Conservation (phyloP, 805 yeast species). For the Yarrowia bubula region DNA sequence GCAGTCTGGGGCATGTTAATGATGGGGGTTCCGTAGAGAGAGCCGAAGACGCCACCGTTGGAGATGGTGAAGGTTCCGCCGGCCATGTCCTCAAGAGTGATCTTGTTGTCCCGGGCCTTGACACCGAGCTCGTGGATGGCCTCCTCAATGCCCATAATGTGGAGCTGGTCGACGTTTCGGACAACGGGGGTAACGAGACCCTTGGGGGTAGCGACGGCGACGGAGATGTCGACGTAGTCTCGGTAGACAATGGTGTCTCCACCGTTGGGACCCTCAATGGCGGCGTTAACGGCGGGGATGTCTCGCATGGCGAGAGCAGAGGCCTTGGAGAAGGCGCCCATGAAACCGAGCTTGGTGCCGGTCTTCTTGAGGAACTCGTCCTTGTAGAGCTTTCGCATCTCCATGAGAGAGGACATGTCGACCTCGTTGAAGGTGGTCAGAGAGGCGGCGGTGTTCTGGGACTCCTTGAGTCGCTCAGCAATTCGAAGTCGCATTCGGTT, state of each 20-base stretch:
- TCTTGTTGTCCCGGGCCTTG: conserved; percentile 95
- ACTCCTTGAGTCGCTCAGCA: conserved; percentile 98
- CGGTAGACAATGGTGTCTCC: conserved; percentile 92
- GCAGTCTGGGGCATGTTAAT: conserved; percentile 98
- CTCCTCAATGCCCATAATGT: conserved; percentile 83
- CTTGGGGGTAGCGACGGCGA: conserved; percentile 99
- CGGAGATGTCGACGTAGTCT: conserved; percentile 92
- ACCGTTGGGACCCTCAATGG: conserved; percentile 68
- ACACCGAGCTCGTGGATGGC: conserved; percentile 78
- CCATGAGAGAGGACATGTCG: conserved; percentile 89
- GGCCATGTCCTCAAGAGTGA: conserved; percentile 96
- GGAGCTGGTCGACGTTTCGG: conserved; percentile 90
- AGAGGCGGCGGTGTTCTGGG: conserved; percentile 98
- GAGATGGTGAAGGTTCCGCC: conserved; percentile 99
- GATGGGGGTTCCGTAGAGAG: conserved; percentile 96
- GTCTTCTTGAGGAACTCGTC: conserved; percentile 93
- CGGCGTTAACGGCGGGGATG: conserved; percentile 91
- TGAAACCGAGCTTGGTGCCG: conserved; percentile 94
- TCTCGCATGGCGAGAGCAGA: conserved; percentile 89
- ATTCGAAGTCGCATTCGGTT: conserved; percentile 99
- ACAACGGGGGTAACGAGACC: conserved; percentile 98
- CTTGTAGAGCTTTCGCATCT: conserved; percentile 93
- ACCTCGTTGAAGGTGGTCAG: conserved; percentile 97
- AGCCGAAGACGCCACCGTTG: conserved; percentile 98
- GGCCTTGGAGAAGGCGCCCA: conserved; percentile 98